Conservation (phyloP, 73 alveolate genomes). For the Blepharisma japonicum region DNA sequence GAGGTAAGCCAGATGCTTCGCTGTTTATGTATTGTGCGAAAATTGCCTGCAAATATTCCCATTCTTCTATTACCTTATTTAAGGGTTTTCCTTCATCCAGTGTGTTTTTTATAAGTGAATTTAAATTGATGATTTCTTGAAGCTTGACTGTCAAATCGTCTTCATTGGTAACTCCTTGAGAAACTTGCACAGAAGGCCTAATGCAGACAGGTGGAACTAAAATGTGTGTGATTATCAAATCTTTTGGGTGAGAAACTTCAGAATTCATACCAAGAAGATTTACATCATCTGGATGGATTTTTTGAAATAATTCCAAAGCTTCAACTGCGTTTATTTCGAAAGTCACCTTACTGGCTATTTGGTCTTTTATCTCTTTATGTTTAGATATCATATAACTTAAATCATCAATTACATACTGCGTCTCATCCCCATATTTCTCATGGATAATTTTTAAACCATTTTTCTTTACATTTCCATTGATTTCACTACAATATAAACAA, state of each 20-base stretch:
- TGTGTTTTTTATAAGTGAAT: conserved; percentile 48
- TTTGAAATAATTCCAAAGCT: conserved; percentile 65
- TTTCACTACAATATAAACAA: conserved; percentile 77
- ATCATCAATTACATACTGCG: conserved; percentile 27
- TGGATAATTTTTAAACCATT: conserved; percentile 74
- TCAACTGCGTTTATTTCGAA: conserved; percentile 58
- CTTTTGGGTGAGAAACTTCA: conserved; percentile 59
- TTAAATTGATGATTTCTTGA: conserved; percentile 68
- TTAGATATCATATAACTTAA: conserved; percentile 35
- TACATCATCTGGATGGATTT: conserved; percentile 72
- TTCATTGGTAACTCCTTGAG: conserved; percentile 74
- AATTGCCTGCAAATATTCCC: conserved; percentile 66
- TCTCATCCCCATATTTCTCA: conserved; percentile 66
- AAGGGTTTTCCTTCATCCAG: conserved; percentile 61
- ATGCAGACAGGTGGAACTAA: conserved; percentile 89
- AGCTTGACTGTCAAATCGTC: conserved; percentile 92
- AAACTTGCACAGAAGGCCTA: conserved; percentile 77
- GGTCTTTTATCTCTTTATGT: conserved; percentile 33
- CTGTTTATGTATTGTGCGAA: conserved; percentile 82
- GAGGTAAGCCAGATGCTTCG: conserved; percentile 85
- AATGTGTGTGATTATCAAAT: conserved; percentile 66
- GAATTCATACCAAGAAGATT: conserved; percentile 73
- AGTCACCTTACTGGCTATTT: conserved; percentile 41
- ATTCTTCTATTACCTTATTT: conserved; percentile 66
- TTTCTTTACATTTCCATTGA: conserved; percentile 87